Evolutionary conservation across 176 grass and related monocot species (phyloP), one percentile per base, ranked within the genome.

Genomic region (Bromus sterilis): DNA sequence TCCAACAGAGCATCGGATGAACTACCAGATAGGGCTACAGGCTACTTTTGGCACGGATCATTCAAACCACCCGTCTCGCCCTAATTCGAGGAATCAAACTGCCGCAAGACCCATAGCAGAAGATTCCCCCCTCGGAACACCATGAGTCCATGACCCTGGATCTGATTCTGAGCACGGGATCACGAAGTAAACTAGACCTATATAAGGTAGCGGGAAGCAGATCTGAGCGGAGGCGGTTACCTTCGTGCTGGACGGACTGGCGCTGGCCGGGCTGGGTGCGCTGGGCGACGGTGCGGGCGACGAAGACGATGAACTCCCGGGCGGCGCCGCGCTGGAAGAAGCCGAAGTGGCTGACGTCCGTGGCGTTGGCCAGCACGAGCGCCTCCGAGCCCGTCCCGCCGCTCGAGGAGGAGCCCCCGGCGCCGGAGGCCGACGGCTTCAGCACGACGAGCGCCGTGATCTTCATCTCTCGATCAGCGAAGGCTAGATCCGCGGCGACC

Each of bases 221-320:
- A 82, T 80, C 58, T 76, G 44, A 34, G 14, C 2, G 39, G 25
- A 0, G 71, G 44, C 5, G 31, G 46, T 42, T 36, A 99, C 96
- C 96, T 91, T 99, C 93, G 76, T 95, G 96, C 46, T 99, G 91
- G 30, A 99, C 89, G 12, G 96, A 93, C 82, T 99, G 96, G 62
- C 91, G 89, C 70, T 99, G 97, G 77, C 89, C 85, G 14, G 84
- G 73, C 1, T 88, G 66, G 3, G 93, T 95, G 28, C 93, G 89
- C 79, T 95, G 86, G 63, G 96, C 86, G 71, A 95, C 91, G 66
- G 91, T 95, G 44, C 96, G 93, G 10, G 84, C 85, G 43, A 99
- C 93, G 71, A 99, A 93, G 60, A 90, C 55, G 75, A 99, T 99
- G 82, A 99, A 93, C 77, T 99, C 93, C 14, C 83, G 90, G 48